These are phyloP conservation scores for Trichosporon sp. DNA, from an alignment of 1,284 basidiomycete species.

Conservation along the genomic window DNA sequence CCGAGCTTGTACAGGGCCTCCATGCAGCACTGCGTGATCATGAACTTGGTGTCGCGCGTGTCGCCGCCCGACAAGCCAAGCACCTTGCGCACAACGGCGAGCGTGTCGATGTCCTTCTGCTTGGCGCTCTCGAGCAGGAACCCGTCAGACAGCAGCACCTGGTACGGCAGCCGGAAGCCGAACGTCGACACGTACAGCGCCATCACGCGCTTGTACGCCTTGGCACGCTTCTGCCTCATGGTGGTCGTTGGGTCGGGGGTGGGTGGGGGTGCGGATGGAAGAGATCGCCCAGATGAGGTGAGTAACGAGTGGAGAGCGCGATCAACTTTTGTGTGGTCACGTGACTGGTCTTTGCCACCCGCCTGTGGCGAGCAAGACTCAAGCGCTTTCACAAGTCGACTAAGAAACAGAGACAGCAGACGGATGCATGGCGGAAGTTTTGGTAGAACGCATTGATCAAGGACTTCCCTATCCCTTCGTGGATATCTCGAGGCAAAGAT, in stretches of 20 bases:
- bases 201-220: conserved; percentile 89
- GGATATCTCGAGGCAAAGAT: no score
- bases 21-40: conserved; percentile 96
- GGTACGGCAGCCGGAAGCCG: conserved; percentile 85
- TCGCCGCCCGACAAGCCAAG: conserved; percentile 56
- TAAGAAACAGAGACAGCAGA: no score
- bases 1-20: conserved; percentile 81
- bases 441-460: no score
- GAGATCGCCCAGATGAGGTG: not conserved
- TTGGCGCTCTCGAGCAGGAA: conserved; percentile 68
- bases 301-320: not conserved
- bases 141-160: conserved; percentile 79
- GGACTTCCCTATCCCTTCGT: no score
- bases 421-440: no score
- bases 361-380: no score
- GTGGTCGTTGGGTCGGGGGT: conserved; percentile 4
- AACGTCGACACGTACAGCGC: conserved; percentile 75
- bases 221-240: conserved; percentile 91
- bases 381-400: no score
- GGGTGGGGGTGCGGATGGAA: not conserved
- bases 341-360: no score
- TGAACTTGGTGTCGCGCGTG: not conserved
- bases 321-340: not conserved
- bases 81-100: conserved; percentile 61
- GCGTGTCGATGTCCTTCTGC: conserved; percentile 57